Percentiles rank a stretch among this genome's conserved stretches.
Conservation (phyloP, 805 yeast species). For the Pichia kluyveri region DNA sequence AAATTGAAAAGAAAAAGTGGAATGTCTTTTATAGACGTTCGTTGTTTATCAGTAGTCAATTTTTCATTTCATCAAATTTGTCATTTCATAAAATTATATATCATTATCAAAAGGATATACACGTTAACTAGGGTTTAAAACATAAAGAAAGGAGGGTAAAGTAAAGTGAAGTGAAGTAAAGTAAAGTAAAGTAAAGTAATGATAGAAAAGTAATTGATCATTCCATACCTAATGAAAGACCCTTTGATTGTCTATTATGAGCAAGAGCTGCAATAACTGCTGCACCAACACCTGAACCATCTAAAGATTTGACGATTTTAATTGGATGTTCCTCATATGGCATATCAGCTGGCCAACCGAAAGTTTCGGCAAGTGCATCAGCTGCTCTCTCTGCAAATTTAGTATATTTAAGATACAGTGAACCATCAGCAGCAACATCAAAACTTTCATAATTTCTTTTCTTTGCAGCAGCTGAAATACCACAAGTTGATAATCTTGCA, state of each 20-base stretch:
- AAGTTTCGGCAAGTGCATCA: slow-evolving; percentile 81
- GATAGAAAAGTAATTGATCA: background rate
- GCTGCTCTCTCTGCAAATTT: slow-evolving; percentile 92
- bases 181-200: background rate
- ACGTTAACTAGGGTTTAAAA: no score
- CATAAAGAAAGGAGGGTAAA: no score
- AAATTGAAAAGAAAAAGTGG: background rate
- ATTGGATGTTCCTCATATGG: slow-evolving; percentile 61
- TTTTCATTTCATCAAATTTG: no score
- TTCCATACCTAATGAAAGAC: slow-evolving; percentile 54
- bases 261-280: slow-evolving; percentile 96
- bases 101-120: no score
- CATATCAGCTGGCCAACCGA: slow-evolving; percentile 56
- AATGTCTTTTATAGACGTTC: background rate
- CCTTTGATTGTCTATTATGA: slow-evolving; percentile 63
- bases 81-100: no score
- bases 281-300: slow-evolving; percentile 98
- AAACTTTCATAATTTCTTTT: slow-evolving; percentile 74
- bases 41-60: no score
- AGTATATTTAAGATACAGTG: slow-evolving; percentile 91
- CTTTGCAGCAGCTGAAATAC: slow-evolving; percentile 90
- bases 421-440: slow-evolving; percentile 97
- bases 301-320: slow-evolving; percentile 85
- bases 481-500: slow-evolving; percentile 90
- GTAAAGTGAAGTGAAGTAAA: background rate